phyloP scores from a whole-genome alignment of 2,329 filamentous ascomycete species.

The Penicillium sp. region DNA sequence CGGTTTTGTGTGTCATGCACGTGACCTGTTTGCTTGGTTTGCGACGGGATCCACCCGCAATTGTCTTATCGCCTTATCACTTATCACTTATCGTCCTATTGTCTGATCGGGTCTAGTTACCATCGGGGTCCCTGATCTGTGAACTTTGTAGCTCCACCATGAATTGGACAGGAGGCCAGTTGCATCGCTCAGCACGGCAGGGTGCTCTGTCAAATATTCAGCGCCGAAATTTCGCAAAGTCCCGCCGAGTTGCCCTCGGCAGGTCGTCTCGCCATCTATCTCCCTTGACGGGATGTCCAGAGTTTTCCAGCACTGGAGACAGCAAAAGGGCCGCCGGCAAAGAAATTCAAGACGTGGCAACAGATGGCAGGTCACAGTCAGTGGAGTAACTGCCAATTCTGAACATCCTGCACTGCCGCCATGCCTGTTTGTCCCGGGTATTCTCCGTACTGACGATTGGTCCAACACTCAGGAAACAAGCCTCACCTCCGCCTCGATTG shows the following conservation, averaged over 20 bases:
- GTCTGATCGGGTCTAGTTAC: too few relatives aligned
- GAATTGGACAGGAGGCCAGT: constrained; percentile 47
- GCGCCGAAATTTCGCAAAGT: constrained; percentile 36
- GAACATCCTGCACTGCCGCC: not conserved
- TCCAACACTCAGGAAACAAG: not conserved
- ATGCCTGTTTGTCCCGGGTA: not conserved
- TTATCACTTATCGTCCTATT: not conserved
- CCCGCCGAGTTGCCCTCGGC: constrained; percentile 19
- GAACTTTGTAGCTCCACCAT: constrained; percentile 23
- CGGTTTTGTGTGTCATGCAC: constrained; percentile 16
- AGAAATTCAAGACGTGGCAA: not conserved
- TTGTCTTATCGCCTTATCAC: not conserved
- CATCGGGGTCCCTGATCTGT: too few relatives aligned
- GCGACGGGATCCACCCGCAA: not conserved
- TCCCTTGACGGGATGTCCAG: constrained; percentile 9
- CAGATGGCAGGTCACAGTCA: constrained; percentile 7
- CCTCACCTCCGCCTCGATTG: not conserved
- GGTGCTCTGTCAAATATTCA: constrained; percentile 26
- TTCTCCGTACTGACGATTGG: constrained; percentile 4
- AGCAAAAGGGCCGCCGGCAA: not conserved
- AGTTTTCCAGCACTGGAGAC: not conserved
- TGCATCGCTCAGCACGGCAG: constrained; percentile 38
- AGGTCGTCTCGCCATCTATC: constrained; percentile 11
- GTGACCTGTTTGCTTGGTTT: constrained; percentile 13
- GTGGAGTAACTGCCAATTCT: not conserved